phyloP scores from a whole-genome alignment of 169 alveolate species.

The Cyclospora cayetanensis region DNA sequence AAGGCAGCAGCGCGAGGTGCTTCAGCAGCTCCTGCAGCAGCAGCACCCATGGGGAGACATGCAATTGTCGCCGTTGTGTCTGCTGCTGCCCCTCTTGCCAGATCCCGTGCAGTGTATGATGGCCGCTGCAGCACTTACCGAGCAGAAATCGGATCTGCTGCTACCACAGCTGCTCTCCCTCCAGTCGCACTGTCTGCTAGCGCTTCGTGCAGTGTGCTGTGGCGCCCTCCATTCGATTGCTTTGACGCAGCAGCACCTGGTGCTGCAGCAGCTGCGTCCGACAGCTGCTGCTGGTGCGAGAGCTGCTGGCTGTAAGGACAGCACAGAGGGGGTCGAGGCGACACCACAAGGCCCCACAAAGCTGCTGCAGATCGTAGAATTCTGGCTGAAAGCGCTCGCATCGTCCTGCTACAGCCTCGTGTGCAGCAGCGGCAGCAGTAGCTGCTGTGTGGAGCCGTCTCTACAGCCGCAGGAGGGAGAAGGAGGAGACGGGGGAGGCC shows the following conservation, averaged over 20 bases:
- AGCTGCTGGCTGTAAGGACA: too few relatives aligned
- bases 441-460: background rate
- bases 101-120: background rate
- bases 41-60: background rate
- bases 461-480: background rate
- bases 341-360: background rate
- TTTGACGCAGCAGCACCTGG: background rate
- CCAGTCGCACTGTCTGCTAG: background rate
- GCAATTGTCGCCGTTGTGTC: background rate
- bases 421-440: constrained; percentile 1
- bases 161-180: constrained; percentile 40
- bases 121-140: background rate
- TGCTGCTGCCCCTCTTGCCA: constrained; percentile 22
- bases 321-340: too few relatives aligned
- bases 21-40: constrained; percentile 3
- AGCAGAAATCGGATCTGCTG: background rate
- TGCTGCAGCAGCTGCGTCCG: constrained; percentile 10
- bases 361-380: background rate
- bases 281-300: background rate
- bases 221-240: background rate
- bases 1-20: background rate
- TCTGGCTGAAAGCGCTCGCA: background rate
- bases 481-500: background rate
- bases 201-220: background rate
- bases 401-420: background rate